Percentiles rank a stretch among this genome's conserved stretches.
Conservation (phyloP, 225 moss, liverwort and hornwort species). For the Polytrichum commune region DNA sequence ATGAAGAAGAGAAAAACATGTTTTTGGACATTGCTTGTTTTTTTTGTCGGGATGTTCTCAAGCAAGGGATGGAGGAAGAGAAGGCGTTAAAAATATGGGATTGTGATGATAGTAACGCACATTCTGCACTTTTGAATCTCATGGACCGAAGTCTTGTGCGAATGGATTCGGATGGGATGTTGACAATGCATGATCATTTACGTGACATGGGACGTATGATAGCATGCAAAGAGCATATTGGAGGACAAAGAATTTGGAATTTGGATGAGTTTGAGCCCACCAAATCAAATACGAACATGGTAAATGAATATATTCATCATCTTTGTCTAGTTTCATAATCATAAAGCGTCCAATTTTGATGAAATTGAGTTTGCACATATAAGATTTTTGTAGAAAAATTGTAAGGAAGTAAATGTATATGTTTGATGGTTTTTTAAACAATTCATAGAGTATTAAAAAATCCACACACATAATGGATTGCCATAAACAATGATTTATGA, state of each 20-base stretch:
- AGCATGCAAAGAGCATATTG: background rate
- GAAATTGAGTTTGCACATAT: background rate
- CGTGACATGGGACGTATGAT: background rate
- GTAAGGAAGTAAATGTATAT: background rate
- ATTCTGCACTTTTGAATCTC: background rate
- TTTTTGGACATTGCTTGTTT: conserved; percentile 13
- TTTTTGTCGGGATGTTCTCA: background rate
- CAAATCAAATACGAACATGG: too few species aligned
- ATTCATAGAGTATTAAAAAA: too few species aligned
- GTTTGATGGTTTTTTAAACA: background rate
- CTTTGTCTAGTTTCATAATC: background rate
- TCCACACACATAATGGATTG: background rate
- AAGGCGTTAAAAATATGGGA: background rate
- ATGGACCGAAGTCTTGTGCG: background rate
- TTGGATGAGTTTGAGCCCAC: background rate
- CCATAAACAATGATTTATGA: too few species aligned
- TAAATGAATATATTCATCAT: too few species aligned
- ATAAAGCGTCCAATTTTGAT: background rate
- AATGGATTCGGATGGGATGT: background rate
- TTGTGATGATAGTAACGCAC: background rate
- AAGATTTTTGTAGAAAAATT: background rate
- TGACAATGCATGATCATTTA: conserved; percentile 1
- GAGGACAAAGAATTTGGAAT: background rate
- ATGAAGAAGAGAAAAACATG: background rate
- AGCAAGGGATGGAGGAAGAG: background rate